Base-by-base conservation (phyloP, 2,329 filamentous ascomycete species). In the Helotiales sp. region DNA sequence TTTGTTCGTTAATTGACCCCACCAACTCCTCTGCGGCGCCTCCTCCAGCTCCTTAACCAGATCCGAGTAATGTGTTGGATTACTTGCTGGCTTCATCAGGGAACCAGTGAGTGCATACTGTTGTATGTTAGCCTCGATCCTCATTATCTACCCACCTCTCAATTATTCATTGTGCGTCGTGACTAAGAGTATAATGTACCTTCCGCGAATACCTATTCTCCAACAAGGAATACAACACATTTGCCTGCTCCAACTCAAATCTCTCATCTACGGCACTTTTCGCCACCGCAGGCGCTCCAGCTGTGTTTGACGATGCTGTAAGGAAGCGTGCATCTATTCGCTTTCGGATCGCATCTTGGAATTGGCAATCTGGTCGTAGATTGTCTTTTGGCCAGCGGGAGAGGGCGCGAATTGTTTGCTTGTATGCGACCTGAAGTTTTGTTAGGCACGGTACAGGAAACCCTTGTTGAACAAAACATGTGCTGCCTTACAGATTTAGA, bases 11-110 rank as follows among this genome's bases (percentile, higher is more conserved):
- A 84, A 59, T 53, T 80, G 76, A 50, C 79, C 76, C 22, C 82
- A 68, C 74, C 78, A 84, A 7, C 79, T 79, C 57, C 86, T 74
- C 38, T 75, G 80, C 1, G 86, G 86, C 3, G 83, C 85, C 64
- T 82, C 82, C 33, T 88, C 82, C 24, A 89, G 77, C 70, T 89
- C 86, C 53, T 74, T 76, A 0, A 87, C 69, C 29, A 89, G 71
- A 62, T 87, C 81, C 19, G 75, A 71, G 67, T 86, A 89, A 69
- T 89, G 86, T 0, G 79, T 81, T 34, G 86, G 86, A 63, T 88
- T 84, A 66, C 83, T 86, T 69, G 77, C 79, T 13, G 86, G 86
- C 53, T 76, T 72, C 57, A 87, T 73, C 42, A 87, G 72, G 3
- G 73, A 72, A 38, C 80, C 79, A n/a, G 72, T 78, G 12, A 80